Base-by-base conservation (phyloP, 371 early-diverging fungal species). In the Catenaria anguillulae region DNA sequence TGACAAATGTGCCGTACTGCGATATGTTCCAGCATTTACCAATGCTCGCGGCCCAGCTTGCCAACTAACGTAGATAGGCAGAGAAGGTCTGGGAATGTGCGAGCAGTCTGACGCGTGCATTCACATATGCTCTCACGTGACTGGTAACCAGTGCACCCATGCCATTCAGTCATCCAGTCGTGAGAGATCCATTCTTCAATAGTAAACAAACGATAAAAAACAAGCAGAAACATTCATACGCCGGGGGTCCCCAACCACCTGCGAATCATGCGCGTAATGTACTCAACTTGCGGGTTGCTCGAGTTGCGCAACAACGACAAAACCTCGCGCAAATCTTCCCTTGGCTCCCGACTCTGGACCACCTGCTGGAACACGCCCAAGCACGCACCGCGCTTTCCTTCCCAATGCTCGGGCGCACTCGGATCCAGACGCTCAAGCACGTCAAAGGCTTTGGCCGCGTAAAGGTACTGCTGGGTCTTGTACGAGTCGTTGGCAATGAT, bases 341-440 rank as follows among this genome's bases (percentile, higher is more conserved):
- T 12, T 17, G 45, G 45, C 45, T 43, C 45, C 2, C 26, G 52
- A 17, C 60, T 45, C 33, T 63, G 26, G 19, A 50, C 48, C 26
- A 66, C 35, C 23, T 73, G 70, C 63, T 77, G 70, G 46, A 79
- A 70, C 3, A 72, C 70, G 23, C 80, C 80, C 19, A 78, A 67
- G 62, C 80, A 79, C 2, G 78, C 77, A 0, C 78, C 80, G 21
- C 77, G 70, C 60, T 79, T 79, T 45, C 80, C 80, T 58, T 79
- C 78, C 80, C 80, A 79, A 66, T 75, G 75, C 60, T 78, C 80
- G 13, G 77, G 74, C 35, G 64, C 74, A 19, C 24, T 31, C 21
- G 78, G 78, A 64, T 79, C 80, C 10, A 79, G 67, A 13, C 77
- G 60, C 55, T 78, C 78, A 4, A 79, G 65, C 21, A 78, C 78